Evolutionary conservation across 306 rosid species (phyloP).

Genomic region (Inga laurina): DNA sequence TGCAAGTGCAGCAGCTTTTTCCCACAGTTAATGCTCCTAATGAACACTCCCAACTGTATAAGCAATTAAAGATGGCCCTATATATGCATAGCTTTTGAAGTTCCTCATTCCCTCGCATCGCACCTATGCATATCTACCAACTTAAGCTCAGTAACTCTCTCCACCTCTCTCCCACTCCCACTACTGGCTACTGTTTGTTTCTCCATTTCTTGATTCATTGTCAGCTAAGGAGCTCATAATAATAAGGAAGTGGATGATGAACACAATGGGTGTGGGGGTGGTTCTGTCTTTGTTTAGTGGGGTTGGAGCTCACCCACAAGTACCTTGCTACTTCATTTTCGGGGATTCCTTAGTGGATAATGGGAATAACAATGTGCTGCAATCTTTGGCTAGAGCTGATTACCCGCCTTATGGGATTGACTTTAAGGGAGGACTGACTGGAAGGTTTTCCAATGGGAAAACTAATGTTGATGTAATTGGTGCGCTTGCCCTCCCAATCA

Average conservation of each 20-base stretch:
- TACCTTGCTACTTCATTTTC: conserved; percentile 86
- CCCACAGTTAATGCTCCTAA: conserved; percentile 49
- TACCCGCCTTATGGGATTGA: conserved; percentile 86
- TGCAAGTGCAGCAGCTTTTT: neutral
- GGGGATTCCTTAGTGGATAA: conserved; percentile 92
- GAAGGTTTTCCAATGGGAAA: conserved; percentile 92
- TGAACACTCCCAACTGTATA: conserved; percentile 57
- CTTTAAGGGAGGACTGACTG: conserved; percentile 66
- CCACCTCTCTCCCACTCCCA: neutral
- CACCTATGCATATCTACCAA: neutral
- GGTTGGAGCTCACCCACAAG: conserved; percentile 57
- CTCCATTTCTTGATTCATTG: conserved; percentile 15
- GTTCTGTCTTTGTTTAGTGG: conserved; percentile 36
- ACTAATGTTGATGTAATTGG: conserved; percentile 71
- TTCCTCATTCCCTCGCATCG: conserved; percentile 29
- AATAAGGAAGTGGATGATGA: conserved; percentile 1
- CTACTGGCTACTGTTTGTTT: neutral
- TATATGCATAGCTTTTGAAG: conserved; percentile 31
- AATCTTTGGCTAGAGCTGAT: conserved; percentile 76
- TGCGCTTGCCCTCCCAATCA: conserved; percentile 36
- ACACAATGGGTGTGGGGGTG: conserved; percentile 30
- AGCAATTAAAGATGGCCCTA: conserved; percentile 6
- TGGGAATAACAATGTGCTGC: conserved; percentile 81
- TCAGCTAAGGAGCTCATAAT: neutral
- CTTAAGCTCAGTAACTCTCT: neutral